A percentile compares a stretch with the other conserved stretches of the same genome.
These are phyloP conservation scores for Fusarium annulatum DNA, from an alignment of 2,329 filamentous ascomycete genomes.

Conservation along the genomic window DNA sequence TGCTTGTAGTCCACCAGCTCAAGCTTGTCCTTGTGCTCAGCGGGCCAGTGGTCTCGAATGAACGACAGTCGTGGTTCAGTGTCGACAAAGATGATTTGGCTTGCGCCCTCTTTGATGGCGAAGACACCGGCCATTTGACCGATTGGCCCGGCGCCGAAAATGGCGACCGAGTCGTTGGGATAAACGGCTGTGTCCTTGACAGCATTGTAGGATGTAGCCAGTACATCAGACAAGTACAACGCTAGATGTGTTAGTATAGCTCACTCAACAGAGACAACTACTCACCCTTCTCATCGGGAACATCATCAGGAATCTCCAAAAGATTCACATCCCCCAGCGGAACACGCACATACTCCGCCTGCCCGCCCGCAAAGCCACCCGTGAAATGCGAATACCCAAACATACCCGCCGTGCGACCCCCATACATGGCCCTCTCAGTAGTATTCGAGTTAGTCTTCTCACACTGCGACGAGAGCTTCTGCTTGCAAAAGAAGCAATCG, in stretches of 20 bases:
- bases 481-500: constrained; percentile 80
- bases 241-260: constrained; percentile 41
- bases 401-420: constrained; percentile 77
- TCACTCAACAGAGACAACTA: not conserved
- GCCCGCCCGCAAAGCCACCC: constrained; percentile 87
- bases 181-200: constrained; percentile 88
- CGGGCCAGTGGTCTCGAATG: constrained; percentile 70
- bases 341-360: constrained; percentile 87
- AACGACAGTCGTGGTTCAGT: constrained; percentile 76
- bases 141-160: constrained; percentile 88
- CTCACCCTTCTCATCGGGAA: constrained; percentile 82
- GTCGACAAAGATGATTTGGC: constrained; percentile 82
- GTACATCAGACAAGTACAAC: constrained; percentile 83
- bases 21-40: constrained; percentile 62
- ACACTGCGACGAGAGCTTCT: constrained; percentile 83
- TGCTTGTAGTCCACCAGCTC: constrained; percentile 76
- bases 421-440: constrained; percentile 80
- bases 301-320: constrained; percentile 78
- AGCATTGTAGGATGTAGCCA: constrained; percentile 82
- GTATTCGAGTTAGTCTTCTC: constrained; percentile 82
- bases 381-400: constrained; percentile 84
- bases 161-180: constrained; percentile 78
- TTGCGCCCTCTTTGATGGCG: constrained; percentile 77
- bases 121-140: constrained; percentile 87
- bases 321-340: constrained; percentile 85